Conservation (phyloP, 345 rosid species). For the Gossypium raimondii region DNA sequence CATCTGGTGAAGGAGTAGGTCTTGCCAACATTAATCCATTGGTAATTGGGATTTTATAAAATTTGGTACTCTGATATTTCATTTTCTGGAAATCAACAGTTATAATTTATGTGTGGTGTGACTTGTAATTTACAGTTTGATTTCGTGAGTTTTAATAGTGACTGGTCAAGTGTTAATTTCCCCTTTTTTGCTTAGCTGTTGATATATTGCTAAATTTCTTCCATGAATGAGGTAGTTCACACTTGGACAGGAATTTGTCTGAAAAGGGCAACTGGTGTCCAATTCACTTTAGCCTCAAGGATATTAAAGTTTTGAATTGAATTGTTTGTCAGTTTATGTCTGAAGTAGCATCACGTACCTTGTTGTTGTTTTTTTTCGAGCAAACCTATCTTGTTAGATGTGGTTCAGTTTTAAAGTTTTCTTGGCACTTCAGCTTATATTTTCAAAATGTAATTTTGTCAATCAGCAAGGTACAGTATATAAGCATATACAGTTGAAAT, state of each 20-base stretch:
- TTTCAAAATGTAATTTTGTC: background rate
- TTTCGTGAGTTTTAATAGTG: background rate
- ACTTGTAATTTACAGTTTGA: background rate
- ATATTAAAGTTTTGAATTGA: background rate
- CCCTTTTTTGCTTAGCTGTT: background rate
- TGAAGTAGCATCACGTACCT: no score
- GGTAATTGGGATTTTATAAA: constrained; percentile 45
- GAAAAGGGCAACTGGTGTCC: background rate
- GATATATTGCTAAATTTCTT: background rate
- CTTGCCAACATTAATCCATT: constrained; percentile 61
- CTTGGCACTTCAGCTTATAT: background rate
- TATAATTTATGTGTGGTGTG: background rate
- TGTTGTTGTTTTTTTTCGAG: no score
- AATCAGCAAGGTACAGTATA: background rate
- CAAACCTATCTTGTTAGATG: background rate
- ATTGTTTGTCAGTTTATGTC: background rate
- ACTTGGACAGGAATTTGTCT: background rate
- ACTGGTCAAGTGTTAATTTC: background rate
- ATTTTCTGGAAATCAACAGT: background rate
- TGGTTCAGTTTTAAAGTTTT: background rate
- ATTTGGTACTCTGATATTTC: background rate
- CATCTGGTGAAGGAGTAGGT: constrained; percentile 78
- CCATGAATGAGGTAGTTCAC: background rate
- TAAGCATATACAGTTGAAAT: background rate
- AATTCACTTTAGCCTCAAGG: background rate